phyloP scores from a whole-genome alignment of 305 asterid species.

The Fraxinus latifolia region DNA sequence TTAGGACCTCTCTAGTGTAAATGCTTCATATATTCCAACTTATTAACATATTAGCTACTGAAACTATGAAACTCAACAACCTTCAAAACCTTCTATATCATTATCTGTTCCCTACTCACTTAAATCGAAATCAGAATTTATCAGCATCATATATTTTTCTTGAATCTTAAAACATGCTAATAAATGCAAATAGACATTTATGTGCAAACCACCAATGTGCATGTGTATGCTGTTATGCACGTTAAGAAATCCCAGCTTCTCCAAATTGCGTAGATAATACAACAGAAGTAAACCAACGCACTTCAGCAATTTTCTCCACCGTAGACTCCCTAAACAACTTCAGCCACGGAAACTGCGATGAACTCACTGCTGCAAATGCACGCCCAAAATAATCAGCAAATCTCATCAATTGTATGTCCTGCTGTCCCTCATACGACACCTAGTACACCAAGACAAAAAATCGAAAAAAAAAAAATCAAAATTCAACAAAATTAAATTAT shows the following conservation, averaged over 20 bases:
- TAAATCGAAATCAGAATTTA: neutral
- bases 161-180: neutral
- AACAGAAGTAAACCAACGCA: slow-evolving; percentile 29
- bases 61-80: neutral
- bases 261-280: neutral
- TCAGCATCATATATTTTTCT: neutral
- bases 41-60: neutral
- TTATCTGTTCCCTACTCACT: neutral
- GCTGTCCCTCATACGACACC: slow-evolving; percentile 73
- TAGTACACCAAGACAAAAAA: slow-evolving; percentile 21
- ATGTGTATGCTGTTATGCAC: neutral
- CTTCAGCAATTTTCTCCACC: slow-evolving; percentile 54
- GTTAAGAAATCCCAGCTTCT: neutral
- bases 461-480: neutral
- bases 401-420: slow-evolving; percentile 79
- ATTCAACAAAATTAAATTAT: slow-evolving; percentile 8
- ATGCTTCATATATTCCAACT: neutral
- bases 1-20: neutral
- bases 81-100: neutral
- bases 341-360: slow-evolving; percentile 81
- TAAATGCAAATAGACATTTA: neutral
- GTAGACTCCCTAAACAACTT: slow-evolving; percentile 79
- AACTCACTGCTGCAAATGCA: slow-evolving; percentile 63
- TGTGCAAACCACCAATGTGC: neutral
- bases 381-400: slow-evolving; percentile 91